A percentile compares a stretch with the other conserved stretches of the same genome.
Conservation (phyloP, 768 basidiomycete genomes). For the Phaeolepiota aurea region DNA sequence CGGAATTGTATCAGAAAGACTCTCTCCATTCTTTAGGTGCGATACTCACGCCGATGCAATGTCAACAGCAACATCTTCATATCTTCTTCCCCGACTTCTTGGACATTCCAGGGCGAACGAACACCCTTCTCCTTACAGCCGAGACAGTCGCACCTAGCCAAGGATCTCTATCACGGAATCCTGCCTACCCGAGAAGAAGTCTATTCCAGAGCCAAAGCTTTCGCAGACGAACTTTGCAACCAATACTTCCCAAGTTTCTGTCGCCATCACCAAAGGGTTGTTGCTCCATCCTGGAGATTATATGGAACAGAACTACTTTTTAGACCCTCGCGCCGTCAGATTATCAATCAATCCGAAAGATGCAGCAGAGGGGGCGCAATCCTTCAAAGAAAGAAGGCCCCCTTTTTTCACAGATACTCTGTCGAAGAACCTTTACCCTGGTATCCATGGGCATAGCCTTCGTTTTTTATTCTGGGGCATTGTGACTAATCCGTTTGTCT, state of each 20-base stretch:
- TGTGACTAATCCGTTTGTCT: too few species aligned
- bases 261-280: slow-evolving; percentile 44
- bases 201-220: slow-evolving; percentile 40
- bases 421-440: slow-evolving; percentile 28
- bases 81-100: slow-evolving; percentile 46
- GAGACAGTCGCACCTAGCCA: slow-evolving; percentile 32
- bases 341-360: slow-evolving; percentile 29
- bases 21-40: too few species aligned
- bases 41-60: slow-evolving; percentile 3
- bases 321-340: slow-evolving; percentile 41
- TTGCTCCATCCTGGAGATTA: slow-evolving; percentile 41
- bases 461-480: too few species aligned
- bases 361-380: slow-evolving; percentile 34
- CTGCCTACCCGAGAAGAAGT: slow-evolving; percentile 42
- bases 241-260: slow-evolving; percentile 41
- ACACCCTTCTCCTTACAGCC: slow-evolving; percentile 42
- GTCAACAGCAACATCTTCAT: slow-evolving; percentile 9
- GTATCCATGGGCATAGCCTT: slow-evolving; percentile 43
- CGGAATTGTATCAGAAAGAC: slow-evolving; percentile 43
- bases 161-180: slow-evolving; percentile 36
- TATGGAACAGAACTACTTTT: slow-evolving; percentile 44
- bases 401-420: slow-evolving; percentile 38
- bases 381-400: slow-evolving; percentile 39
- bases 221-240: slow-evolving; percentile 41
- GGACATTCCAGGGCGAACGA: slow-evolving; percentile 39